phyloP scores from a whole-genome alignment of 202 grass and related monocot genomes.

The Zoysia matrella region DNA sequence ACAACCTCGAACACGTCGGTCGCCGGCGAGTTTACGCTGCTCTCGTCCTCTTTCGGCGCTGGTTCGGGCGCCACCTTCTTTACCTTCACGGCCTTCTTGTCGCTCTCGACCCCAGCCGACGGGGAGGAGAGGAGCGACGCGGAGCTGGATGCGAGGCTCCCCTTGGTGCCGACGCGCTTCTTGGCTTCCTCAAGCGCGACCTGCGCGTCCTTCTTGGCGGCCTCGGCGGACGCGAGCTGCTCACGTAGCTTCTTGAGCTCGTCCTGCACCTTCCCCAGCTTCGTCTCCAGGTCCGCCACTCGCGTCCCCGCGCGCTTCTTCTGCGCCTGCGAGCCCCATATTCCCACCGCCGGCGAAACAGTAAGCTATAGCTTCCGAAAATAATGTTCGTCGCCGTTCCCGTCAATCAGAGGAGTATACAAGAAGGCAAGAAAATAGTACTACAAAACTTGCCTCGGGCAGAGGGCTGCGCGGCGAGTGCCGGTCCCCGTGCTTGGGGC shows the following conservation, averaged over 20 bases:
- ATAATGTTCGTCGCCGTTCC: not conserved
- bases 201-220: constrained; percentile 92
- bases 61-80: constrained; percentile 26
- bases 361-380: not conserved
- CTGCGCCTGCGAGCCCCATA: constrained; percentile 53
- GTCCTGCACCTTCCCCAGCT: constrained; percentile 84
- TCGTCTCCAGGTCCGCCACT: constrained; percentile 73
- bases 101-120: not conserved
- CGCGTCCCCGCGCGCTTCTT: constrained; percentile 72
- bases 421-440: too few relatives aligned
- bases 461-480: constrained; percentile 75
- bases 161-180: constrained; percentile 67
- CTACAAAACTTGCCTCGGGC: constrained; percentile 50
- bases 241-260: constrained; percentile 89
- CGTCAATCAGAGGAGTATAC: not conserved
- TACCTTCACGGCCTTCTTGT: constrained; percentile 23
- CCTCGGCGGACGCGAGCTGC: constrained; percentile 79
- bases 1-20: constrained; percentile 85
- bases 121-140: constrained; percentile 1
- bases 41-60: constrained; percentile 47
- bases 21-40: constrained; percentile 51
- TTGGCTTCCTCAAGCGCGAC: constrained; percentile 80
- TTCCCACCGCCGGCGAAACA: not conserved
- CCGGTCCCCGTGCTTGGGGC: constrained; percentile 69
- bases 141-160: constrained; percentile 30